A percentile compares a stretch with the other conserved stretches of the same genome.
Conservation (phyloP, 441 rosid species). For the Adansonia grandidieri region DNA sequence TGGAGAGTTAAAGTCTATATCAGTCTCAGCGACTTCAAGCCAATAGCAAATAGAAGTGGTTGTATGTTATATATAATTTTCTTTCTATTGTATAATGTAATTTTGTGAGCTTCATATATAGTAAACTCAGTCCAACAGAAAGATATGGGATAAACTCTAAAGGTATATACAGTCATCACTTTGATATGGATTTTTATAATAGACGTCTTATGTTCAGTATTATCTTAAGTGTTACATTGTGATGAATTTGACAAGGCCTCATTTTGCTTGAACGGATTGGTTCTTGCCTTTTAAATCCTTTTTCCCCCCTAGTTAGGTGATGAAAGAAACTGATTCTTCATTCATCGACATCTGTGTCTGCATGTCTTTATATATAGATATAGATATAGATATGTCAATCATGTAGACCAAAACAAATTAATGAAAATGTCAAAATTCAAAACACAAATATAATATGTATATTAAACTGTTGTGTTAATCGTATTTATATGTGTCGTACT, state of each 20-base stretch:
- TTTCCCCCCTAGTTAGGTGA: too few species aligned
- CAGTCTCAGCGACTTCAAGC: conserved; percentile 37
- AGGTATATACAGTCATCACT: conserved; percentile 11
- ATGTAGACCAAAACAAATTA: too few species aligned
- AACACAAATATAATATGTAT: too few species aligned
- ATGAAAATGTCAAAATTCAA: too few species aligned
- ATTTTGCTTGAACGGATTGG: neutral
- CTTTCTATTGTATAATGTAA: neutral
- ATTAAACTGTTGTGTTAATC: too few species aligned
- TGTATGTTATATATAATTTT: conserved; percentile 22
- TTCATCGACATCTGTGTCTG: neutral
- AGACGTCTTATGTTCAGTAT: neutral
- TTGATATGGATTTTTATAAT: neutral
- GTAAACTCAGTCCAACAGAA: neutral
- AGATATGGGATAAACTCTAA: neutral
- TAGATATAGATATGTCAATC: too few species aligned
- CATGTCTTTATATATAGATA: too few species aligned
- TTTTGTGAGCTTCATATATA: conserved; percentile 1
- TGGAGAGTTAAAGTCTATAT: conserved; percentile 41
- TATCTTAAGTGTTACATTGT: neutral
- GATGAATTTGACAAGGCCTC: too few species aligned
- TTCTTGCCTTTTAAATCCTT: neutral
- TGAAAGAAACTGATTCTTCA: neutral
- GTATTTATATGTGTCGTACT: too few species aligned
- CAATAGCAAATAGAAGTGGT: conserved; percentile 26